phyloP scores from a whole-genome alignment of 441 rosid genomes.

The Jatropha podagrica region DNA sequence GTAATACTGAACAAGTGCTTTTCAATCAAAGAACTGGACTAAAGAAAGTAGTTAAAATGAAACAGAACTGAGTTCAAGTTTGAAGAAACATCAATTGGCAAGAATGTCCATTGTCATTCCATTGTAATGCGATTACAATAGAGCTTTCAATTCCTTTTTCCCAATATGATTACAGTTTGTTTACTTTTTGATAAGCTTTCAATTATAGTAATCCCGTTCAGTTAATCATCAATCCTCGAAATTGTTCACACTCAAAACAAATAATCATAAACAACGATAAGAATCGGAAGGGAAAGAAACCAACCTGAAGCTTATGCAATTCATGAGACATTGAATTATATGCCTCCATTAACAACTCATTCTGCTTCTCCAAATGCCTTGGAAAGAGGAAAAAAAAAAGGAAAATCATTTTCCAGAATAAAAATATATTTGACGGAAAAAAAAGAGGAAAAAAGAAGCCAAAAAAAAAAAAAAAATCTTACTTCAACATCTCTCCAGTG shows the following conservation, averaged over 20 bases:
- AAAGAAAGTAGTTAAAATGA: neutral
- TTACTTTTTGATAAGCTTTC: neutral
- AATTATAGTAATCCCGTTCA: neutral
- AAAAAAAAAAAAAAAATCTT: neutral
- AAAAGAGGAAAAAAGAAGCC: neutral
- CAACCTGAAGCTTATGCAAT: constrained; percentile 65
- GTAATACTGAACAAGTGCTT: neutral
- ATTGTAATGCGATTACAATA: neutral
- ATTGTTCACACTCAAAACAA: neutral
- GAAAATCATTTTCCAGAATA: neutral
- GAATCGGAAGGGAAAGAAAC: neutral
- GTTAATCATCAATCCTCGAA: neutral
- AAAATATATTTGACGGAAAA: neutral
- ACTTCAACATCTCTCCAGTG: constrained; percentile 44
- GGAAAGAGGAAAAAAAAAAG: neutral
- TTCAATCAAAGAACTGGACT: neutral
- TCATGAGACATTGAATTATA: constrained; percentile 51
- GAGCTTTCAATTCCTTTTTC: neutral
- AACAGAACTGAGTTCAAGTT: too few relatives aligned
- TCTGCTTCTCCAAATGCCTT: constrained; percentile 80
- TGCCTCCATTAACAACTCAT: constrained; percentile 51
- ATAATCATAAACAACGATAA: neutral
- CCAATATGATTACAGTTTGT: too few relatives aligned
- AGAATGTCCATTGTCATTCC: too few relatives aligned
- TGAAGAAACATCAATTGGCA: too few relatives aligned